Evolutionary conservation across 176 grass and related monocot genomes (phyloP).

Genomic region (Zea luxurians): DNA sequence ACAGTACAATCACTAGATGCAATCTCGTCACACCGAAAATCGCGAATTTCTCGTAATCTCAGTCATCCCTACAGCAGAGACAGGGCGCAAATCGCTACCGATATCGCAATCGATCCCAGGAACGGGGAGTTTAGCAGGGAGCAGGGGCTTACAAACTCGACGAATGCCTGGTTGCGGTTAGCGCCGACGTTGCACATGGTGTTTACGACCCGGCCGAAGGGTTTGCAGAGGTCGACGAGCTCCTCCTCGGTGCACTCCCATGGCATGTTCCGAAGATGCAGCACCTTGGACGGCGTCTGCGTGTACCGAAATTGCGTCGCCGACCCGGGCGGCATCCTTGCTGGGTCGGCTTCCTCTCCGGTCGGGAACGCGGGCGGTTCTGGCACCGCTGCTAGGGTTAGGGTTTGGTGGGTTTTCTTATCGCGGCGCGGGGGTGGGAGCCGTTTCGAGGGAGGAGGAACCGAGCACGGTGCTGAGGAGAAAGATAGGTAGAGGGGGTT

Average conservation of each 20-base stretch:
- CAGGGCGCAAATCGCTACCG: neutral
- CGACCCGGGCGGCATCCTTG: constrained; percentile 71
- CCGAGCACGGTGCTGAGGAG: constrained; percentile 10
- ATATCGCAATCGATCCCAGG: neutral
- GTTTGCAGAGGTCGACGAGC: constrained; percentile 84
- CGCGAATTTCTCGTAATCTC: neutral
- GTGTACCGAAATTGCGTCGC: constrained; percentile 83
- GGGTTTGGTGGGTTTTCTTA: constrained; percentile 39
- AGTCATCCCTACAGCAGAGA: neutral
- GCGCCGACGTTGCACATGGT: constrained; percentile 97
- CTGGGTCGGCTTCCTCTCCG: constrained; percentile 3
- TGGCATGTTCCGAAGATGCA: constrained; percentile 96
- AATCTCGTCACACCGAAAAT: neutral
- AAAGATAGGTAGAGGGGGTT: neutral
- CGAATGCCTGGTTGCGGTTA: constrained; percentile 96
- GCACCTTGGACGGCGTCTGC: constrained; percentile 97
- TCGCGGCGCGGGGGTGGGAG: neutral
- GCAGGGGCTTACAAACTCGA: constrained; percentile 70
- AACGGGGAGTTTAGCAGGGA: neutral
- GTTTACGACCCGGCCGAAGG: constrained; percentile 88
- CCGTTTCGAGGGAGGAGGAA: neutral
- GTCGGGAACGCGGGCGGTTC: neutral
- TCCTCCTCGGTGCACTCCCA: constrained; percentile 97
- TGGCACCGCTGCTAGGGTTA: constrained; percentile 40
- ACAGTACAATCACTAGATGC: neutral